These are phyloP conservation scores for Aspergillus unguis DNA, from an alignment of 2,329 filamentous ascomycete species.

Conservation along the genomic window DNA sequence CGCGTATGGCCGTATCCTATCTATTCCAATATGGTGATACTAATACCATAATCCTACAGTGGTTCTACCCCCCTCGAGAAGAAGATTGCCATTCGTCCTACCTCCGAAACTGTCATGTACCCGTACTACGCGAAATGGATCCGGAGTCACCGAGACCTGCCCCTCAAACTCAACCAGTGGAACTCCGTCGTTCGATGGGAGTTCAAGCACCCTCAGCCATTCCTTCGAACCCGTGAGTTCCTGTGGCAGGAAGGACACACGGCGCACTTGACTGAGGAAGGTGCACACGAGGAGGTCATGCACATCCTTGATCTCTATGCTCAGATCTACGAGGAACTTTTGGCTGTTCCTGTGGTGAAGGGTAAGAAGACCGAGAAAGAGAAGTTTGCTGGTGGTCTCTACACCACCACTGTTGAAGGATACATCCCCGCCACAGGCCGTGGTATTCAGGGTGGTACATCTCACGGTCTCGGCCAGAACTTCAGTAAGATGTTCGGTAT, in stretches of 20 bases:
- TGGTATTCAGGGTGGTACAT: slow-evolving; percentile 94
- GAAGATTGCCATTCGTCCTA: slow-evolving; percentile 66
- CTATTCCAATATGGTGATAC: neutral
- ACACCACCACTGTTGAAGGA: slow-evolving; percentile 94
- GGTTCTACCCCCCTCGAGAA: slow-evolving; percentile 91
- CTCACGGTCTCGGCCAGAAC: slow-evolving; percentile 92
- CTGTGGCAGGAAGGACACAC: slow-evolving; percentile 97
- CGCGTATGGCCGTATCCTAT: slow-evolving; percentile 34
- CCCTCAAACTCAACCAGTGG: slow-evolving; percentile 95
- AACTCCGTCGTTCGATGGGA: slow-evolving; percentile 96
- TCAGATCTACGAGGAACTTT: slow-evolving; percentile 84
- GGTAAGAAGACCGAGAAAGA: slow-evolving; percentile 96
- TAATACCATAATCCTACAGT: slow-evolving; percentile 44
- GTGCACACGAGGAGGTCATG: slow-evolving; percentile 79
- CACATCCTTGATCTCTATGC: slow-evolving; percentile 94
- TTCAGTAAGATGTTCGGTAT: slow-evolving; percentile 99
- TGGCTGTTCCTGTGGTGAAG: slow-evolving; percentile 91
- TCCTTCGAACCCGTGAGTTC: slow-evolving; percentile 91
- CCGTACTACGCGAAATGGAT: slow-evolving; percentile 97
- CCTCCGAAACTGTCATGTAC: slow-evolving; percentile 82
- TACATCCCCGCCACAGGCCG: slow-evolving; percentile 95
- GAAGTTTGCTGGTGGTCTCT: slow-evolving; percentile 95
- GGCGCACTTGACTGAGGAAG: slow-evolving; percentile 80
- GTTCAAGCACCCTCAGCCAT: slow-evolving; percentile 83
- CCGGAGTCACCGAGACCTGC: slow-evolving; percentile 89